Percentiles rank a stretch among this genome's conserved stretches.
These are phyloP conservation scores for Hydrangea macrophylla DNA, from an alignment of 148 eudicot genomes.

Conservation along the genomic window DNA sequence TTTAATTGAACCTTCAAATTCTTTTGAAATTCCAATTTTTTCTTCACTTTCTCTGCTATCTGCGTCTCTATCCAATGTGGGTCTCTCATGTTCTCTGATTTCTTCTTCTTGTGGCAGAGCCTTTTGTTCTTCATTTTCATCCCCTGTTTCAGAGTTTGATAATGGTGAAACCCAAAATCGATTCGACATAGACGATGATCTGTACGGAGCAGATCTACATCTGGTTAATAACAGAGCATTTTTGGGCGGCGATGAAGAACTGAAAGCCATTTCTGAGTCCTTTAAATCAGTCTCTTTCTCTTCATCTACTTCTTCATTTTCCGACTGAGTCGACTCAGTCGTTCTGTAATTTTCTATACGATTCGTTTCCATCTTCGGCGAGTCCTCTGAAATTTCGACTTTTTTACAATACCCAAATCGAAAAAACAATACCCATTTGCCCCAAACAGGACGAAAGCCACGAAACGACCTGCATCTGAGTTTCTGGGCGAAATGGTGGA, in stretches of 20 bases:
- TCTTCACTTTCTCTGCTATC: conserved; percentile 13
- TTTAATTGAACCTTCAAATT: conserved; percentile 13
- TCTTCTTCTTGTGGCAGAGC: neutral
- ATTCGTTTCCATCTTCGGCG: conserved; percentile 17
- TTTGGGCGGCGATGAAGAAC: conserved; percentile 39
- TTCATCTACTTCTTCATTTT: conserved; percentile 3
- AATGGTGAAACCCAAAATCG: conserved; percentile 46
- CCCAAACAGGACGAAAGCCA: conserved; percentile 15
- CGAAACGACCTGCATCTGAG: conserved; percentile 11
- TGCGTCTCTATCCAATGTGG: conserved; percentile 8
- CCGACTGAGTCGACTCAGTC: conserved; percentile 12
- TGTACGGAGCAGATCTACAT: conserved; percentile 80
- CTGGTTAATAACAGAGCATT: conserved; percentile 67
- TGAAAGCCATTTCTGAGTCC: no score
- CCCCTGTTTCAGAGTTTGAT: conserved; percentile 6
- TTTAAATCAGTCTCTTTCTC: neutral
- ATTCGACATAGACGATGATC: conserved; percentile 54
- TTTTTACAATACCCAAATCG: conserved; percentile 33
- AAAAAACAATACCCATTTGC: conserved; percentile 43
- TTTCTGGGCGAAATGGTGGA: conserved; percentile 10
- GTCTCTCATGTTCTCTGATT: neutral
- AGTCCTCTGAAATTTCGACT: conserved; percentile 19
- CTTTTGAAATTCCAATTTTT: conserved; percentile 5
- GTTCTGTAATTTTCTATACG: neutral
- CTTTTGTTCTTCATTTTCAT: conserved; percentile 10